These are phyloP conservation scores for Thermothelomyces thermophilus DNA, from an alignment of 2,329 filamentous ascomycete species.

Conservation along the genomic window DNA sequence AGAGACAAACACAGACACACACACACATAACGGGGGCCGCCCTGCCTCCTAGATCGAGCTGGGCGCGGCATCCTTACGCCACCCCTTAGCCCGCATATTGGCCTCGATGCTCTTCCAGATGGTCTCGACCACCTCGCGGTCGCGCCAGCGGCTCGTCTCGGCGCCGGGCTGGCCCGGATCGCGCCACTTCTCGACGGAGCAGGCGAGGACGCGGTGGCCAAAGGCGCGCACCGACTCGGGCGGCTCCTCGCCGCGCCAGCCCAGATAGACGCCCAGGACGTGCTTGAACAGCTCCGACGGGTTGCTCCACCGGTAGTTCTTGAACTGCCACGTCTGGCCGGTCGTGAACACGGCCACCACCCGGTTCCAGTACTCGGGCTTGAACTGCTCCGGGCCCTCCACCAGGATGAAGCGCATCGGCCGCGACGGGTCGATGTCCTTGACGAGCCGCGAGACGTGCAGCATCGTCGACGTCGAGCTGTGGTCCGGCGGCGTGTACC, in stretches of 20 bases:
- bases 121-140: slow-evolving; percentile 85
- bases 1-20: too few relatives aligned
- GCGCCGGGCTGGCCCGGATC: slow-evolving; percentile 39
- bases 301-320: slow-evolving; percentile 92
- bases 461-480: slow-evolving; percentile 71
- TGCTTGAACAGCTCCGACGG: slow-evolving; percentile 86
- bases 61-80: slow-evolving; percentile 66
- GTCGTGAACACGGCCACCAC: slow-evolving; percentile 97
- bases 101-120: slow-evolving; percentile 88
- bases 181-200: slow-evolving; percentile 79
- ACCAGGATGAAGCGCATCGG: slow-evolving; percentile 92
- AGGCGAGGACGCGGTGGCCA: slow-evolving; percentile 75
- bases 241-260: slow-evolving; percentile 77
- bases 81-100: slow-evolving; percentile 80
- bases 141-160: slow-evolving; percentile 64
- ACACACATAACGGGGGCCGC: not conserved
- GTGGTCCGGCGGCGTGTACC: slow-evolving; percentile 71
- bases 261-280: slow-evolving; percentile 79
- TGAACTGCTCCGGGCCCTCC: slow-evolving; percentile 88
- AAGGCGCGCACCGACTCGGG: slow-evolving; percentile 75
- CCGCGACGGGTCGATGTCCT: slow-evolving; percentile 59
- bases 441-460: slow-evolving; percentile 73
- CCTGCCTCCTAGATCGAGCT: slow-evolving; percentile 35
- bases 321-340: slow-evolving; percentile 97
- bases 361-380: slow-evolving; percentile 94